Conservation (phyloP, 331 rosid species). For the Malus hybrid region DNA sequence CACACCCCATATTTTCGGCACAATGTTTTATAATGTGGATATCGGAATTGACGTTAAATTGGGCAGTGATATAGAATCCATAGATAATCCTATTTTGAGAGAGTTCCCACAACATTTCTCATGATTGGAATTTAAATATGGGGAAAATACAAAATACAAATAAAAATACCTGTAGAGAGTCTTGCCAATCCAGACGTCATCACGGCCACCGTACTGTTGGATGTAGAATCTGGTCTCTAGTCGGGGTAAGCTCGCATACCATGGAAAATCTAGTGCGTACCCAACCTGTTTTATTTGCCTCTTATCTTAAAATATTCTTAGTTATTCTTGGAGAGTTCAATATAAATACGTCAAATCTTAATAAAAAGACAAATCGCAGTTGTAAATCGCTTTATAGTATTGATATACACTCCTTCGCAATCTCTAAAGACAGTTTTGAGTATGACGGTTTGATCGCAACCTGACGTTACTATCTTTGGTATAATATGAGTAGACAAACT, state of each 20-base stretch:
- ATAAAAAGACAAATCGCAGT: neutral
- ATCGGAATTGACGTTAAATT: too few relatives aligned
- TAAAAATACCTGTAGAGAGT: constrained; percentile 68
- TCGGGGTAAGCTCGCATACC: constrained; percentile 72
- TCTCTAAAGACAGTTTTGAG: neutral
- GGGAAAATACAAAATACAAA: too few relatives aligned
- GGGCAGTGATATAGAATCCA: accelerated
- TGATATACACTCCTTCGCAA: neutral
- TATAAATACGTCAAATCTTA: neutral
- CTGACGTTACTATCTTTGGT: too few relatives aligned
- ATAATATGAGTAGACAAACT: neutral
- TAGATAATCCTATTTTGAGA: accelerated
- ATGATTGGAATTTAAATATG: too few relatives aligned
- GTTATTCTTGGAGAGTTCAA: neutral
- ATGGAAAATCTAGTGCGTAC: constrained; percentile 70
- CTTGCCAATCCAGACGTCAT: constrained; percentile 92
- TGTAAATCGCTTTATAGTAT: neutral
- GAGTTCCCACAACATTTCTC: too few relatives aligned
- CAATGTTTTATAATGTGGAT: too few relatives aligned
- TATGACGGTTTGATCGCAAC: neutral
- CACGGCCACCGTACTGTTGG: constrained; percentile 68
- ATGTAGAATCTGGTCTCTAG: constrained; percentile 75
- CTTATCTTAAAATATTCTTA: neutral
- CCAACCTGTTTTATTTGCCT: constrained; percentile 35
- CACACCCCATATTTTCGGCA: accelerated